A percentile compares a stretch with the other conserved stretches of the same genome.
phyloP scores from a whole-genome alignment of 2,329 filamentous ascomycete species.

The Colletotrichum tropicicola region DNA sequence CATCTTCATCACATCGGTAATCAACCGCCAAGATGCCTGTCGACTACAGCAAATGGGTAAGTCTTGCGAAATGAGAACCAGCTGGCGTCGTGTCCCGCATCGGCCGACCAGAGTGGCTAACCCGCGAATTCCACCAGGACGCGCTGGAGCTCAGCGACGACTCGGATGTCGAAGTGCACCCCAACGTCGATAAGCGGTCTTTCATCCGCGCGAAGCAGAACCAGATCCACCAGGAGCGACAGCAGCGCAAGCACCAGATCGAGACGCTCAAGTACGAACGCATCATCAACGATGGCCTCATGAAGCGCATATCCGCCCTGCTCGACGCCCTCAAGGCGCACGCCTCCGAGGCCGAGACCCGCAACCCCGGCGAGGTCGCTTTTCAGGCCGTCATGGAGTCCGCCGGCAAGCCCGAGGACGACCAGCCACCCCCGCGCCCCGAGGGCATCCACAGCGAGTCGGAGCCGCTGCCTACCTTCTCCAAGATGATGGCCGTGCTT shows the following conservation, averaged over 20 bases:
- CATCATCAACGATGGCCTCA: slow-evolving; percentile 89
- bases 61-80: too few relatives aligned
- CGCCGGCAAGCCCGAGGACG: slow-evolving; percentile 75
- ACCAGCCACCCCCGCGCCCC: slow-evolving; percentile 78
- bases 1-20: slow-evolving; percentile 23
- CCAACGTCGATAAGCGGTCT: slow-evolving; percentile 97
- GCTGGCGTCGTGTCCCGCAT: not conserved
- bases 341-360: slow-evolving; percentile 71
- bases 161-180: slow-evolving; percentile 97
- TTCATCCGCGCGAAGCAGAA: slow-evolving; percentile 98
- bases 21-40: slow-evolving; percentile 54
- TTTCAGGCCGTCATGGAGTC: slow-evolving; percentile 91
- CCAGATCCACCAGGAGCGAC: slow-evolving; percentile 93
- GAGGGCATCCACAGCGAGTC: slow-evolving; percentile 81
- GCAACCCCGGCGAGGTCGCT: slow-evolving; percentile 80
- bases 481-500: slow-evolving; percentile 97
- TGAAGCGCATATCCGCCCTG: slow-evolving; percentile 83
- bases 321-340: slow-evolving; percentile 79
- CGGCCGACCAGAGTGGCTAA: slow-evolving; percentile 14
- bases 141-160: slow-evolving; percentile 97
- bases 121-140: slow-evolving; percentile 60
- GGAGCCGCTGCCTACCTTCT: slow-evolving; percentile 82
- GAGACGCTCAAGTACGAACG: slow-evolving; percentile 92
- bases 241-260: slow-evolving; percentile 87
- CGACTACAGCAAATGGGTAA: slow-evolving; percentile 76